These are phyloP conservation scores for Suillus plorans DNA, from an alignment of 768 basidiomycete species.

Conservation along the genomic window DNA sequence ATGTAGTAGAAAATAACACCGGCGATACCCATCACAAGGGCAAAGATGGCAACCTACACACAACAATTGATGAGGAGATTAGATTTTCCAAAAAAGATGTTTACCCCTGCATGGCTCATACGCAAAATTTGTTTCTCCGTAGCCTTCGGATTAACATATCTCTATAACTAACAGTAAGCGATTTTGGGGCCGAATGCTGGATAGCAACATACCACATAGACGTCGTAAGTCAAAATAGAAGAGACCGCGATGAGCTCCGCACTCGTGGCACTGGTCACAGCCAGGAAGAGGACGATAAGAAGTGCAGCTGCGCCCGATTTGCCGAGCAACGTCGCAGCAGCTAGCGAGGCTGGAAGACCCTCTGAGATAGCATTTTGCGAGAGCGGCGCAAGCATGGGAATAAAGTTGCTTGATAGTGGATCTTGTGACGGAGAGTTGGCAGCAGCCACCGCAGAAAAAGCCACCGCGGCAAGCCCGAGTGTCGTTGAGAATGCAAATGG, in stretches of 20 bases:
- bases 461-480: constrained; percentile 85
- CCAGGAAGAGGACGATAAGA: constrained; percentile 83
- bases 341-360: constrained; percentile 85
- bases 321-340: constrained; percentile 79
- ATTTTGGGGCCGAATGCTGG: not conserved
- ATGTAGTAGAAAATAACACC: constrained; percentile 88
- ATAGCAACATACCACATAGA: constrained; percentile 61
- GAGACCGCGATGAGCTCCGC: constrained; percentile 94
- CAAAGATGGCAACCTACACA: constrained; percentile 62
- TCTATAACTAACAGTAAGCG: constrained; percentile 32
- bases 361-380: constrained; percentile 72
- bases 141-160: constrained; percentile 80
- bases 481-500: constrained; percentile 87
- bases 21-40: constrained; percentile 77
- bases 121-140: constrained; percentile 70
- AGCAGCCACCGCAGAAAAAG: constrained; percentile 52
- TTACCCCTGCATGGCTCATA: constrained; percentile 66
- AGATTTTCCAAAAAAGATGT: constrained; percentile 10
- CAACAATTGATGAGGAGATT: not conserved
- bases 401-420: constrained; percentile 53
- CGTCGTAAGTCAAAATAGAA: constrained; percentile 78
- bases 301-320: constrained; percentile 77
- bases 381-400: constrained; percentile 41
- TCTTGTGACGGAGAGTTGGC: constrained; percentile 25
- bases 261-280: constrained; percentile 81